Base-by-base conservation (phyloP, 495 filamentous ascomycete genomes). In the Daldinia concentrica region DNA sequence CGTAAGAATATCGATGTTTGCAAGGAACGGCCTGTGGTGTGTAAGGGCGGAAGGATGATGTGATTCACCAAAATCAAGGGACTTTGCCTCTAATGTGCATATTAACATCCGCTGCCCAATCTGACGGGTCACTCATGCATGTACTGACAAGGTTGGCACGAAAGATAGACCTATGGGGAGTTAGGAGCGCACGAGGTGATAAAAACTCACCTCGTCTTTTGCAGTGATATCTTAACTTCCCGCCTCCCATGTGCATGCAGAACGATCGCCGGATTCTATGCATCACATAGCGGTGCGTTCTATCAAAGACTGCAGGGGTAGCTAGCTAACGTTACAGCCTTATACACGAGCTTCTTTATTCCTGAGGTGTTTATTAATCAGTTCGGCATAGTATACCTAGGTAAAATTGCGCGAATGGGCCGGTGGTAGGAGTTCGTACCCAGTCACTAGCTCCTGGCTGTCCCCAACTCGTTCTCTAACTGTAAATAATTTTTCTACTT, bases 21-120 rank as follows among this genome's bases (percentile, higher is more conserved):
- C 4, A 24, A 26, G 45, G 17, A 45, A 45, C 7, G 8, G 30
- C 30, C 3, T 8, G n/a, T 45, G 15, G 41, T 45, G 41, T 45
- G 17, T 45, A 17, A 45, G 7, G n/a, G 17, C 9, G 1, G 17
- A 48, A 48, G 4, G 7, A 48, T 48, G 43, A 48, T 48, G 43
- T 48, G 43, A 48, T 48, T 24, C 19, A 24, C 43, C 0, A 48
- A 48, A 48, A 48, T 4, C 17, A 48, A 24, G 17, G 43, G 43
- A 48, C 26, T 54, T 24, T 30, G 26, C 27, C 8, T 1, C 62
- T 14, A 65, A 32, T 22, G 2, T 30, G 58, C 58, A 66, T 54
- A 39, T 15, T 17, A 43, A 50, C 66, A 68, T 68, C 39, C 45
- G 39, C 51, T 26, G 58, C 41, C 67, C 55, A 64, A 64, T 48